phyloP scores from a whole-genome alignment of 2,329 filamentous ascomycete species.

The Fusarium verticillioides region DNA sequence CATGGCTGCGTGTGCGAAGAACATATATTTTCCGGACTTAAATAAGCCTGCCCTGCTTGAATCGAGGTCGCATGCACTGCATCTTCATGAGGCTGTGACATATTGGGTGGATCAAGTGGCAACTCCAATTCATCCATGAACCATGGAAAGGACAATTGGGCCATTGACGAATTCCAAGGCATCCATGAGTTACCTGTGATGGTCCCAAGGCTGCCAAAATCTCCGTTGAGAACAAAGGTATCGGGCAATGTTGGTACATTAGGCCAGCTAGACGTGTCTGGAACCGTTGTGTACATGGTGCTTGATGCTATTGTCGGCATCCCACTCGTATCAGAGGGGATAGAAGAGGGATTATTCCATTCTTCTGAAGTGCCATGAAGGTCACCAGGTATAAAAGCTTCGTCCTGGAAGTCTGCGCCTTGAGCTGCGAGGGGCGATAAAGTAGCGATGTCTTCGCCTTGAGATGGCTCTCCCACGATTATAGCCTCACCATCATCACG shows the following conservation, averaged over 20 bases:
- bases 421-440: neutral
- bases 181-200: neutral
- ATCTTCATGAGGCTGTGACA: fast-evolving
- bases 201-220: fast-evolving
- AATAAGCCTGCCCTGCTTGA: neutral
- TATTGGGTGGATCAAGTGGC: neutral
- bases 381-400: fast-evolving
- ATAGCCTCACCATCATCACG: neutral
- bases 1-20: neutral
- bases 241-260: neutral
- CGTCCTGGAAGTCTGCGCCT: neutral
- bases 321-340: neutral
- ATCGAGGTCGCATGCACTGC: neutral
- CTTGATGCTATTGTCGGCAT: neutral
- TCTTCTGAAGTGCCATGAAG: fast-evolving
- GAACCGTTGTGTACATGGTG: neutral
- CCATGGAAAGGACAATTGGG: neutral
- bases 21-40: fast-evolving
- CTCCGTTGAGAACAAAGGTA: fast-evolving
- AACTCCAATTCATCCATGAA: neutral
- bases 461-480: fast-evolving
- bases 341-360: neutral
- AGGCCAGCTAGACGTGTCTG: neutral
- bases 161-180: fast-evolving
- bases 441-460: fast-evolving